Evolutionary conservation across 805 yeast species (phyloP).

Genomic region (Yarrowia bubula): DNA sequence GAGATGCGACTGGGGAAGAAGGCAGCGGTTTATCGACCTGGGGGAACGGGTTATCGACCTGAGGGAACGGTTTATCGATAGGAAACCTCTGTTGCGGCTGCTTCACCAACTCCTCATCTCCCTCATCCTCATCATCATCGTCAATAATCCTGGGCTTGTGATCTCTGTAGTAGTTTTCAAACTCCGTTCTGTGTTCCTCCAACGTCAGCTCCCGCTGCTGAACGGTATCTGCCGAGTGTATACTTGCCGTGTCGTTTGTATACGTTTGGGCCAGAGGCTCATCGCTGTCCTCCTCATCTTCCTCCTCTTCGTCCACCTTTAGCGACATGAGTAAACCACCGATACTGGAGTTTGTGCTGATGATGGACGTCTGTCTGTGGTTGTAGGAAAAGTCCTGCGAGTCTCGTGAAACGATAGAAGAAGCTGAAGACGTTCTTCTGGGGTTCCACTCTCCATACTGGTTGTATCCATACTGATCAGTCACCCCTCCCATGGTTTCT

Average conservation of each 20-base stretch:
- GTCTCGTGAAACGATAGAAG: conserved; percentile 14
- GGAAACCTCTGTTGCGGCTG: conserved; percentile 6
- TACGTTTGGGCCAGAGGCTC: not conserved
- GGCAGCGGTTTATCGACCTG: not conserved
- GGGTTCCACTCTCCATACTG: conserved; percentile 26
- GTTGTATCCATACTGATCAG: conserved; percentile 25
- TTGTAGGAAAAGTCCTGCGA: conserved; percentile 15
- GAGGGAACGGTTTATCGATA: not conserved
- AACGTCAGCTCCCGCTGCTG: conserved; percentile 21
- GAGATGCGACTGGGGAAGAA: not conserved
- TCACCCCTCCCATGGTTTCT: conserved; percentile 6
- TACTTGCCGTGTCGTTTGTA: conserved; percentile 20
- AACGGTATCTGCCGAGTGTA: conserved; percentile 16
- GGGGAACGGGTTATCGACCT: not conserved
- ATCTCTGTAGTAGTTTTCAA: conserved; percentile 24
- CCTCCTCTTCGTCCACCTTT: conserved; percentile 24
- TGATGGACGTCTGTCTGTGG: conserved; percentile 24
- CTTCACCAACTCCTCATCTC: not conserved
- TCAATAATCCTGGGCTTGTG: conserved; percentile 13
- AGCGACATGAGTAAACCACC: conserved; percentile 9
- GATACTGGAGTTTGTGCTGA: conserved; percentile 19
- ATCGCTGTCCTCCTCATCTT: not conserved
- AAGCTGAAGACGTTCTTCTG: not conserved
- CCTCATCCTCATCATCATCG: conserved; percentile 19
- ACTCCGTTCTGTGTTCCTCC: conserved; percentile 25